Percentiles rank a stretch among this genome's conserved stretches.
phyloP scores from a whole-genome alignment of 352 stramenopile genomes.

The Pythium dissotocum region DNA sequence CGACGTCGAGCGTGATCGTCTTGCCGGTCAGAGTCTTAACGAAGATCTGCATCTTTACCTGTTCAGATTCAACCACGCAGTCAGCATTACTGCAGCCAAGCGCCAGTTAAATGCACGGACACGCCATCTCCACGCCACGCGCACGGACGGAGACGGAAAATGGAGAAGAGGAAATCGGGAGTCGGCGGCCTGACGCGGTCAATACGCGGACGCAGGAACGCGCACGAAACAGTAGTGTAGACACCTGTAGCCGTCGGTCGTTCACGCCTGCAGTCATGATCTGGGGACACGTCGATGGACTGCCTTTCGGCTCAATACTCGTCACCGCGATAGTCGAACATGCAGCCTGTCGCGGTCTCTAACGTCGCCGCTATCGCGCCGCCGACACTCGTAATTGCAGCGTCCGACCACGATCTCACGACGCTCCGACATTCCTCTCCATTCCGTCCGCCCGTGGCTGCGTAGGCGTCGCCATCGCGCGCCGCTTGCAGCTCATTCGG shows the following conservation, averaged over 20 bases:
- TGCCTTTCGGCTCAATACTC: background rate
- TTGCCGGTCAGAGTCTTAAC: slow-evolving; percentile 98
- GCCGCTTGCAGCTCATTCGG: background rate
- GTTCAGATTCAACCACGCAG: slow-evolving; percentile 6
- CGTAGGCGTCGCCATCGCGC: slow-evolving; percentile 4
- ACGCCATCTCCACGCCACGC: background rate
- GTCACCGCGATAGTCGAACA: background rate
- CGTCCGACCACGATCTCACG: background rate
- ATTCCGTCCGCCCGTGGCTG: background rate
- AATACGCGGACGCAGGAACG: background rate
- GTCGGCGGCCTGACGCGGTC: background rate
- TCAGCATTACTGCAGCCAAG: background rate
- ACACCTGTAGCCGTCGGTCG: background rate
- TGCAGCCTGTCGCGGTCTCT: background rate
- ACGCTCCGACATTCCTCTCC: background rate
- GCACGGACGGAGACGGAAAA: background rate
- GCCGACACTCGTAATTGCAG: background rate
- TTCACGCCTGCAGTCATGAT: background rate
- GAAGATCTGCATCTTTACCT: slow-evolving; percentile 95
- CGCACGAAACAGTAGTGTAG: too few relatives aligned
- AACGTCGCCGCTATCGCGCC: background rate
- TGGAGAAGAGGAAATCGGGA: background rate
- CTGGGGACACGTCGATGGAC: background rate
- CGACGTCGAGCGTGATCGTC: slow-evolving; percentile 97
- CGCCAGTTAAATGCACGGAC: background rate